phyloP scores from a whole-genome alignment of 495 filamentous ascomycete genomes.

The Talaromyces adpressus region DNA sequence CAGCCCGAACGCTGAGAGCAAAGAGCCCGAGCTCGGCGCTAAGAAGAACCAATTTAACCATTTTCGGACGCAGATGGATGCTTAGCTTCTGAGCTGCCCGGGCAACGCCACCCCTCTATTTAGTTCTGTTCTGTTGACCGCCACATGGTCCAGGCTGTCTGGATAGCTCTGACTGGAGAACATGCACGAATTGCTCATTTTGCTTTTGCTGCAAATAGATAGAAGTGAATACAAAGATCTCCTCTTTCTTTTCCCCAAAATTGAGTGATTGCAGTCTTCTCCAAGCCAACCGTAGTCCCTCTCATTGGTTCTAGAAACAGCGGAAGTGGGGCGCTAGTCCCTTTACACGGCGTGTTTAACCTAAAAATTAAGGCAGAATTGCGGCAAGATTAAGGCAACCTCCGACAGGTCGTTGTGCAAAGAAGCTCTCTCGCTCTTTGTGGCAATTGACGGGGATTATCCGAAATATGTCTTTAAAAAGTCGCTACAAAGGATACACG shows the following conservation, averaged over 20 bases:
- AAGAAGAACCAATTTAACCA: not conserved
- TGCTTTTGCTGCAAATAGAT: too few species aligned
- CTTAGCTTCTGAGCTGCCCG: not conserved
- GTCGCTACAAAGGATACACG: not conserved
- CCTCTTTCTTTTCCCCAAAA: not conserved
- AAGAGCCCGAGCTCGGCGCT: not conserved
- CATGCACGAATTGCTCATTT: too few species aligned
- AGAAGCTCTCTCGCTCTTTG: not conserved
- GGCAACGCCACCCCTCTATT: conserved; percentile 2
- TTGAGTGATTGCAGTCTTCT: not conserved
- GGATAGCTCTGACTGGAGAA: not conserved
- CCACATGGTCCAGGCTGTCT: not conserved
- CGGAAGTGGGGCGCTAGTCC: not conserved
- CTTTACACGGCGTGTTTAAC: not conserved
- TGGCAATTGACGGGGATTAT: not conserved
- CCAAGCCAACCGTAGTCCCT: not conserved
- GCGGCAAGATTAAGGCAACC: not conserved
- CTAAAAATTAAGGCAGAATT: not conserved
- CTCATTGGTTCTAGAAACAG: not conserved
- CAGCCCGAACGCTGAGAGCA: not conserved
- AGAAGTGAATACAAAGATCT: too few species aligned
- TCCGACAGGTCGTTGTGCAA: not conserved
- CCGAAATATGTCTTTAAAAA: not conserved
- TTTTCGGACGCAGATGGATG: not conserved
- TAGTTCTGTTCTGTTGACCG: not conserved